These are phyloP conservation scores for Dactylella cylindrospora DNA, from an alignment of 2,329 filamentous ascomycete genomes.

Conservation along the genomic window DNA sequence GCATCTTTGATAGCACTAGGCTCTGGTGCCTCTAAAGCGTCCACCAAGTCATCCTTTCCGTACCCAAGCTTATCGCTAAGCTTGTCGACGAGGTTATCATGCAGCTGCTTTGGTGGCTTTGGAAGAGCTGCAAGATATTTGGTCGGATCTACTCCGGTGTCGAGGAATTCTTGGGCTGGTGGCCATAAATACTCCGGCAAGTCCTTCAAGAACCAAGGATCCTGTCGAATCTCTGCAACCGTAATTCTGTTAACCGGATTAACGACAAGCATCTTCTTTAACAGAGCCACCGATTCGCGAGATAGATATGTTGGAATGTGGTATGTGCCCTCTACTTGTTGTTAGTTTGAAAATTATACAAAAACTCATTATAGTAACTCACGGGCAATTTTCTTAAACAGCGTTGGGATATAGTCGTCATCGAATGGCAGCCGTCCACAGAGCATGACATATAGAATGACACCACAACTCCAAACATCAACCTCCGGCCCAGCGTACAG, in stretches of 20 bases:
- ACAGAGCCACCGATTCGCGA: slow-evolving; percentile 74
- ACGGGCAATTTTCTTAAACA: slow-evolving; percentile 96
- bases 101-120: slow-evolving; percentile 82
- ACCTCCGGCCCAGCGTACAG: slow-evolving; percentile 96
- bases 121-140: slow-evolving; percentile 65
- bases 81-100: slow-evolving; percentile 90
- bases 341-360: background rate
- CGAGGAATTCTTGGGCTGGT: slow-evolving; percentile 86
- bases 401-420: slow-evolving; percentile 94
- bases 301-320: slow-evolving; percentile 90
- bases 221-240: slow-evolving; percentile 86
- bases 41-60: slow-evolving; percentile 88
- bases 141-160: slow-evolving; percentile 90
- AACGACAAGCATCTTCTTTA: slow-evolving; percentile 90
- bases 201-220: slow-evolving; percentile 90
- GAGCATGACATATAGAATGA: slow-evolving; percentile 81
- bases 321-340: slow-evolving; percentile 67
- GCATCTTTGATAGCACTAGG: slow-evolving; percentile 98
- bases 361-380: slow-evolving; percentile 32
- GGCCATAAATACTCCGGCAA: slow-evolving; percentile 83
- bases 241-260: slow-evolving; percentile 93
- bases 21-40: slow-evolving; percentile 85
- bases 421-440: slow-evolving; percentile 89
- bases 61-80: slow-evolving; percentile 98
- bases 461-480: slow-evolving; percentile 95